phyloP scores from a whole-genome alignment of 2,329 filamentous ascomycete genomes.

The Diaporthe australafricana region DNA sequence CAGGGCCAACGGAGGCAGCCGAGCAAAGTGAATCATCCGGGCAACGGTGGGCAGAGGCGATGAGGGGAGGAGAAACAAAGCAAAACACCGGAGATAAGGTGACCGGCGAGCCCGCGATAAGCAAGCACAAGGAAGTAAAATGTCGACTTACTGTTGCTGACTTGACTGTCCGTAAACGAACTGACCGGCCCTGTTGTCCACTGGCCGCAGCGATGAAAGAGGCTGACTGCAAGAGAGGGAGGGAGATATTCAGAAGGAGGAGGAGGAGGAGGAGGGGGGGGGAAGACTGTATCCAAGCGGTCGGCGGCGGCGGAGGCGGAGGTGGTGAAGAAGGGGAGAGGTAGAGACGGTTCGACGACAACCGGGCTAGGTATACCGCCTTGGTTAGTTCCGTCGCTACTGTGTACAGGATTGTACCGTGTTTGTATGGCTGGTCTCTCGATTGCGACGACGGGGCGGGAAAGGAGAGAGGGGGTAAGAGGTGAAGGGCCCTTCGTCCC shows the following conservation, averaged over 20 bases:
- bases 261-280: background rate
- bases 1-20: conserved; percentile 10
- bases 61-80: conserved; percentile 29
- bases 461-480: conserved; percentile 29
- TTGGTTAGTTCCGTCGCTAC: conserved; percentile 8
- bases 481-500: conserved; percentile 13
- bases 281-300: background rate
- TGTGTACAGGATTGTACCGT: conserved; percentile 23
- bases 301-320: conserved; percentile 17
- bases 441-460: conserved; percentile 25
- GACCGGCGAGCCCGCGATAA: conserved; percentile 27
- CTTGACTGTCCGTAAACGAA: background rate
- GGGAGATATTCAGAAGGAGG: background rate
- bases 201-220: background rate
- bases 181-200: background rate
- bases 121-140: conserved; percentile 24
- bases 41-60: conserved; percentile 15
- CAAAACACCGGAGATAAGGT: conserved; percentile 34
- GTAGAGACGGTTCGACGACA: conserved; percentile 12
- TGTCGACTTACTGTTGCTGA: conserved; percentile 33
- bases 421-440: conserved; percentile 27
- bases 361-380: conserved; percentile 24
- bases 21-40: conserved; percentile 22
- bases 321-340: conserved; percentile 12
- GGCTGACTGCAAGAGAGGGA: conserved; percentile 12